Percentiles rank a stretch among this genome's conserved stretches.
phyloP scores from a whole-genome alignment of 495 filamentous ascomycete genomes.

The Pyronema domesticum region DNA sequence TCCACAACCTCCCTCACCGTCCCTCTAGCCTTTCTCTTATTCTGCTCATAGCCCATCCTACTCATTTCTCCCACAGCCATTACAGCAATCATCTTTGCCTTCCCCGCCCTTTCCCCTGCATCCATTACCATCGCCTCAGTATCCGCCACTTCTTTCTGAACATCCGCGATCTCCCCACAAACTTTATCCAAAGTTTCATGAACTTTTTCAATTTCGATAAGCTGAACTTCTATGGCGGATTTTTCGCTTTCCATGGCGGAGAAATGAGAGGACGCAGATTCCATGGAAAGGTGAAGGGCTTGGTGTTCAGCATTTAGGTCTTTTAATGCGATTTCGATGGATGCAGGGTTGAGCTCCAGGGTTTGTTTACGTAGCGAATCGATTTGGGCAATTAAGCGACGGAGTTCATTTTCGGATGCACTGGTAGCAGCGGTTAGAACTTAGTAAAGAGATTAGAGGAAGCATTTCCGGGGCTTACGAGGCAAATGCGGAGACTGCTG shows the following conservation, averaged over 20 bases:
- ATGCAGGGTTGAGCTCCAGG: not conserved
- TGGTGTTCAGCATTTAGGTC: not conserved
- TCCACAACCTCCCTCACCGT: not conserved
- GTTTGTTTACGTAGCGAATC: not conserved
- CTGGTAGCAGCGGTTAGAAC: conserved; percentile 1
- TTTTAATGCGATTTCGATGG: not conserved
- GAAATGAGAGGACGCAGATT: not conserved
- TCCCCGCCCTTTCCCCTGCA: not conserved
- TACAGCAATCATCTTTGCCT: not conserved
- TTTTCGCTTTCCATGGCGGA: not conserved
- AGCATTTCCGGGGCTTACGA: not conserved
- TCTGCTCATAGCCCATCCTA: not conserved
- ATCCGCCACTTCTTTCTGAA: not conserved
- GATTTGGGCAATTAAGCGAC: not conserved
- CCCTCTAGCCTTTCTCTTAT: not conserved
- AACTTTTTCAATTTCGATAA: not conserved
- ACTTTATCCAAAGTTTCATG: not conserved
- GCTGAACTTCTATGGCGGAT: not conserved
- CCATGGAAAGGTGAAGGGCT: not conserved
- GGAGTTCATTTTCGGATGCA: not conserved
- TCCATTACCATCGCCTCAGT: not conserved
- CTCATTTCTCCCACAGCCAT: not conserved
- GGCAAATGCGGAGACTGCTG: not conserved
- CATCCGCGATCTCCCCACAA: not conserved
- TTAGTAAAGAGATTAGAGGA: too few species aligned